These are phyloP conservation scores for Sarcomyxa edulis DNA, from an alignment of 768 basidiomycete genomes.

Conservation along the genomic window DNA sequence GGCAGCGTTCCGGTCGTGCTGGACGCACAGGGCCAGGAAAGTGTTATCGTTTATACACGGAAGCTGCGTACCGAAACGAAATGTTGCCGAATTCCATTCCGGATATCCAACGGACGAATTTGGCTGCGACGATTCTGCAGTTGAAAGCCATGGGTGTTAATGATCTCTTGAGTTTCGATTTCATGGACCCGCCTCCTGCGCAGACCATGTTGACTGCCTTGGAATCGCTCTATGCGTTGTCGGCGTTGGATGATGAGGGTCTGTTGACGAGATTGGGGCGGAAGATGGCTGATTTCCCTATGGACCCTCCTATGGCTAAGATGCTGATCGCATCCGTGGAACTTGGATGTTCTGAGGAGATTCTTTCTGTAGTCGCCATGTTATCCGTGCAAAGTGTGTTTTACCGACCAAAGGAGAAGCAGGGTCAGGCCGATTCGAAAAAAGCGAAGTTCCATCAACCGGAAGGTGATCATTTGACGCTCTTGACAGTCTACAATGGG, in stretches of 20 bases:
- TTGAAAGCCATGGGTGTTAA: constrained; percentile 99
- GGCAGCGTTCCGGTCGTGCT: constrained; percentile 93
- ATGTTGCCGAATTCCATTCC: constrained; percentile 98
- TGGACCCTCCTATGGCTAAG: constrained; percentile 94
- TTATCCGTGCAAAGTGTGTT: constrained; percentile 94
- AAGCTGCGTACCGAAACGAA: constrained; percentile 97
- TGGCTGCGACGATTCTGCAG: constrained; percentile 89
- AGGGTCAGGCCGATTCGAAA: constrained; percentile 98
- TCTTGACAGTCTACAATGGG: constrained; percentile 94
- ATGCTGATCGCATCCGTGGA: constrained; percentile 99
- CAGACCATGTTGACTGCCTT: constrained; percentile 96
- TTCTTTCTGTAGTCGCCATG: constrained; percentile 96
- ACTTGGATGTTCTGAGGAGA: constrained; percentile 96
- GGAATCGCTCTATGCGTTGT: constrained; percentile 90
- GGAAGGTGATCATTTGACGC: constrained; percentile 92
- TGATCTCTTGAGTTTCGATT: constrained; percentile 95
- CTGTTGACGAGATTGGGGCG: constrained; percentile 89
- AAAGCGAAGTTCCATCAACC: constrained; percentile 99
- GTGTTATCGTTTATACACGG: constrained; percentile 96
- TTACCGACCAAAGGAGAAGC: constrained; percentile 99
- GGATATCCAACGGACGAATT: constrained; percentile 94
- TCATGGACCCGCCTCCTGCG: constrained; percentile 98
- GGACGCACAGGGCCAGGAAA: constrained; percentile 98
- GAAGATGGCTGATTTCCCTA: constrained; percentile 99
- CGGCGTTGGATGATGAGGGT: constrained; percentile 95